Conservation (phyloP, 2,329 filamentous ascomycete species). For the Beauveria sp. region DNA sequence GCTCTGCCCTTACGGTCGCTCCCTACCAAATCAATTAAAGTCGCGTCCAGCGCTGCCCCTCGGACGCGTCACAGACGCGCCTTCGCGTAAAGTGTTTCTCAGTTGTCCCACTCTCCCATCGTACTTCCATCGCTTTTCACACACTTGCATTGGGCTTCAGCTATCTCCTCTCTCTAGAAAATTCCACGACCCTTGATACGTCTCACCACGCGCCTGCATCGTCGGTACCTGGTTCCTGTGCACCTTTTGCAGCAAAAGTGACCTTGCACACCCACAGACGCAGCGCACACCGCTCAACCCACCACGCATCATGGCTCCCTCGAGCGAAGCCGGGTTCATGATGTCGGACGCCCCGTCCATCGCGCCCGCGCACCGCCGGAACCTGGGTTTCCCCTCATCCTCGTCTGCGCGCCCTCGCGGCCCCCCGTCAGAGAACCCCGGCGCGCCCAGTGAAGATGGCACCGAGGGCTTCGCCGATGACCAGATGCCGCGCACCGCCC, state of each 20-base stretch:
- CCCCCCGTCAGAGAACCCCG: conserved; percentile 56
- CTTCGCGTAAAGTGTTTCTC: conserved; percentile 10
- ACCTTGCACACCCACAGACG: background rate
- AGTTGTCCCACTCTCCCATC: background rate
- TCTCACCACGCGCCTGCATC: background rate
- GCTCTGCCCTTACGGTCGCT: background rate
- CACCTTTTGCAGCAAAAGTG: background rate
- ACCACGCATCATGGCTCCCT: conserved; percentile 36
- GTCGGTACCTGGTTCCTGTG: background rate
- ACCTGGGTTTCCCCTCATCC: conserved; percentile 39
- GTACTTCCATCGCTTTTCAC: background rate
- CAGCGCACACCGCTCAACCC: background rate
- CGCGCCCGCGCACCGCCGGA: conserved; percentile 32
- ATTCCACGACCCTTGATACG: background rate
- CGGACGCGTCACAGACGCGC: conserved; percentile 6
- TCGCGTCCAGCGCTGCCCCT: conserved; percentile 6
- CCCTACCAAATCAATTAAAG: conserved; percentile 7
- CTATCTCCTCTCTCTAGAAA: background rate
- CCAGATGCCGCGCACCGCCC: conserved; percentile 47
- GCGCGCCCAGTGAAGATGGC: conserved; percentile 54
- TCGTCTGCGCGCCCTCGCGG: conserved; percentile 46
- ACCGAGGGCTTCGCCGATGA: conserved; percentile 57
- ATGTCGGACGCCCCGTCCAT: conserved; percentile 50
- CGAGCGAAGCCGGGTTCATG: conserved; percentile 48
- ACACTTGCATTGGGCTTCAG: background rate